Base-by-base conservation (phyloP, 768 basidiomycete genomes). In the Lentinula boryana region DNA sequence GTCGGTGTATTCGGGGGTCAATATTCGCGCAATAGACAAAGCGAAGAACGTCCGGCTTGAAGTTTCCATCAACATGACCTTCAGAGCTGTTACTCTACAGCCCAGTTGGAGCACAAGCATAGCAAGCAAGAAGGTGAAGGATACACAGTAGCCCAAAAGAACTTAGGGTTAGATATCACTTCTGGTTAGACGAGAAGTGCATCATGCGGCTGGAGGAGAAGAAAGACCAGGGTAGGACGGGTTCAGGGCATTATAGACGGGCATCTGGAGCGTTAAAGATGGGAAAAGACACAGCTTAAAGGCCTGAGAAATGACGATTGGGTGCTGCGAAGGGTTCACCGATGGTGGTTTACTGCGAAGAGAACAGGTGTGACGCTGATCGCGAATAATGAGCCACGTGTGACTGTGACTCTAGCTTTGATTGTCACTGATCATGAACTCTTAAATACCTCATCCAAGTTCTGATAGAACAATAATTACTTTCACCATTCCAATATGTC, bases 121-220 rank as follows among this genome's bases (percentile, higher is more conserved):
- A 32, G 16, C 4, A 58, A 58, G 44, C 8, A 48, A 41, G 7
- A 16, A 48, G 13, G 9, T 15, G 9, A 35, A 13, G 46, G n/a
- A 50, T 43, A 31, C 16, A 15, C 27, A 35, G 46, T 16, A 58
- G 57, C 32, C 57, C 36, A 18, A 35, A 58, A 23, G 48, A 46
- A 58, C 57, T 58, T 58, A 58, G 57, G 57, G 57, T 58, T 58
- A 58, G 57, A 58, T 58, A 48, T 58, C 44, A 58, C 57, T 58
- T 58, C 46, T 35, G 31, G 56, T 13, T 57, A 4, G 21, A 36
- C 33, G 44, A 43, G 41, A 57, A 50, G 43, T 58, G 48, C 43
- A 48, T 50, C 44, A 31, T 58, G 57, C 46, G 57, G 57, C 44
- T 58, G 57, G 57, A 58, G 57, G 57, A 58, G 57, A 56, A 21